Percentiles rank a stretch among this genome's conserved stretches.
phyloP scores from a whole-genome alignment of 768 basidiomycete species.

The Leccinum imitatum region DNA sequence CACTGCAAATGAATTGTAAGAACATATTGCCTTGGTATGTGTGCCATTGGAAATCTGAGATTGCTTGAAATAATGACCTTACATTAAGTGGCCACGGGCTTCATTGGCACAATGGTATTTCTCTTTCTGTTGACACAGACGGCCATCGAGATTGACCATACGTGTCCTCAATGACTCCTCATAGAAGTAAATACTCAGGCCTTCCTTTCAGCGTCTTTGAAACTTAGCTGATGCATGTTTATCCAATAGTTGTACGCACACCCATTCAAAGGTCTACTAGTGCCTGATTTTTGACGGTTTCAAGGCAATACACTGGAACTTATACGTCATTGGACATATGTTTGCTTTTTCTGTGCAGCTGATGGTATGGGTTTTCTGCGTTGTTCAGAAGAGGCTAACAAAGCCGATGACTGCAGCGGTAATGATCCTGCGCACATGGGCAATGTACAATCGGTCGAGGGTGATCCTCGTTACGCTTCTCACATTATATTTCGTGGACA shows the following conservation, averaged over 20 bases:
- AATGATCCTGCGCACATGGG: conserved; percentile 1
- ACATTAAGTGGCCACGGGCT: background rate
- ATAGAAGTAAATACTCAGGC: no score
- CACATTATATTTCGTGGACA: background rate
- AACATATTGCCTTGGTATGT: background rate
- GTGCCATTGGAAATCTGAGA: background rate
- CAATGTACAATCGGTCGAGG: background rate
- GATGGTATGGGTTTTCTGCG: conserved; percentile 1
- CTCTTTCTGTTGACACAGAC: background rate
- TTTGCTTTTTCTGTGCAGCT: background rate
- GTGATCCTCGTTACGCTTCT: background rate
- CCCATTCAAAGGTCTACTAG: background rate
- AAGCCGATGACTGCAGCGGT: background rate
- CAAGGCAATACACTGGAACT: background rate
- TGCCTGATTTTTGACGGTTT: background rate
- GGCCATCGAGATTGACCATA: no score
- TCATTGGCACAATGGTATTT: background rate
- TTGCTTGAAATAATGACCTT: background rate
- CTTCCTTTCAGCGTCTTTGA: no score
- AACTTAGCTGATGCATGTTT: background rate
- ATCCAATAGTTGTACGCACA: background rate
- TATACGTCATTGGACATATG: background rate
- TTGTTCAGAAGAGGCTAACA: background rate
- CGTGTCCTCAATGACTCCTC: no score
- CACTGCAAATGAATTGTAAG: background rate